Evolutionary conservation across 169 alveolate species (phyloP).

Genomic region (Eimeria brunetti): DNA sequence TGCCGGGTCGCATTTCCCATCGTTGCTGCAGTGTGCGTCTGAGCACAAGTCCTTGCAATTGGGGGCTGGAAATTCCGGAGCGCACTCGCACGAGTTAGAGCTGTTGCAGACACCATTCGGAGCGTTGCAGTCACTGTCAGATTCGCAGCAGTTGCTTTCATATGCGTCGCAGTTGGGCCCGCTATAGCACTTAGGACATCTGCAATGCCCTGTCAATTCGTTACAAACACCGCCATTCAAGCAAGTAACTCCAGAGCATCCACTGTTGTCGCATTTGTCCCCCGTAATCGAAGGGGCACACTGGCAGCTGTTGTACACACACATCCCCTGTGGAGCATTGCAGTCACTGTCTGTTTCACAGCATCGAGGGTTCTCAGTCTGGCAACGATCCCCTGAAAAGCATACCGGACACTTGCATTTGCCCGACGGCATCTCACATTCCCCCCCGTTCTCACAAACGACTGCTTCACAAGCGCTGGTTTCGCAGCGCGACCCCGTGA

Average conservation of each 20-base stretch:
- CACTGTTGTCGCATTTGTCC: constrained; percentile 61
- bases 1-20: constrained; percentile 51
- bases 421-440: constrained; percentile 70
- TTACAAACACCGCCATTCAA: constrained; percentile 70
- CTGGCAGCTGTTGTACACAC: constrained; percentile 53
- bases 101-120: constrained; percentile 61
- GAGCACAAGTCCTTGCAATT: constrained; percentile 70
- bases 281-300: constrained; percentile 71
- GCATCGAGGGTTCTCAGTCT: constrained; percentile 50
- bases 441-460: constrained; percentile 63
- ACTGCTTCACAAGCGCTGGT: constrained; percentile 38
- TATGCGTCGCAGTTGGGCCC: constrained; percentile 29
- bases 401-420: constrained; percentile 67
- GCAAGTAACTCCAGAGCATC: constrained; percentile 73
- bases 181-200: constrained; percentile 62
- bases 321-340: constrained; percentile 53
- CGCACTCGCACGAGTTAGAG: constrained; percentile 53
- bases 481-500: constrained; percentile 64
- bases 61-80: constrained; percentile 29
- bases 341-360: constrained; percentile 66
- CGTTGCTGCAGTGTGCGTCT: constrained; percentile 61
- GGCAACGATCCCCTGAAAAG: constrained; percentile 52
- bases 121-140: constrained; percentile 52
- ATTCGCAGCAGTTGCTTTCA: constrained; percentile 62
- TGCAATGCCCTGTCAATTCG: constrained; percentile 35